These are phyloP conservation scores for Eutrema heterophyllum DNA, from an alignment of 345 rosid species.

Conservation along the genomic window DNA sequence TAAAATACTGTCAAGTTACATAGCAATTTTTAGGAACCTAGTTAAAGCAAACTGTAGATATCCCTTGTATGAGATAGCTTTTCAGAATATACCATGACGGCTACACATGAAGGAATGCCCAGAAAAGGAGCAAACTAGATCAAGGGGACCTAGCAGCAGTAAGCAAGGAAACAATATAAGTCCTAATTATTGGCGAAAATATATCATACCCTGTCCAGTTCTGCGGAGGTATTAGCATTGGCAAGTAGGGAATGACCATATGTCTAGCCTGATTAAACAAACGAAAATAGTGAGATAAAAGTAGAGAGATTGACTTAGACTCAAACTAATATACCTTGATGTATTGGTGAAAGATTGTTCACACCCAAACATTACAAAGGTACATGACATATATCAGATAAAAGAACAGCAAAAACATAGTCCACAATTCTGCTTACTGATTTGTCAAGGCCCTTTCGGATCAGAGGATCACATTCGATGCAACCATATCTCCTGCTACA, in stretches of 20 bases:
- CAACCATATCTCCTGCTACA: conserved; percentile 79
- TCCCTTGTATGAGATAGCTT: neutral
- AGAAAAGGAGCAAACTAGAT: conserved; percentile 5
- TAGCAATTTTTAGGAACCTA: conserved; percentile 19
- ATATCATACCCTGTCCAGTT: conserved; percentile 92
- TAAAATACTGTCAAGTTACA: conserved; percentile 28
- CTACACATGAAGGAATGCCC: neutral
- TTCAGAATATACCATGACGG: conserved; percentile 8
- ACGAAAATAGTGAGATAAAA: conserved; percentile 20
- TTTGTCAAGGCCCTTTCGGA: conserved; percentile 80
- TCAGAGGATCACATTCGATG: conserved; percentile 86
- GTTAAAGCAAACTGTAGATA: neutral
- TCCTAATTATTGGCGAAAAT: neutral
- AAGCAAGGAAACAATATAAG: conserved; percentile 1
- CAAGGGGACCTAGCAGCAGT: neutral
- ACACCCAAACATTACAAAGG: conserved; percentile 10
- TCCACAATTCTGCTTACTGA: conserved; percentile 53
- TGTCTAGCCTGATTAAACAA: conserved; percentile 73
- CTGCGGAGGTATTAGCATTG: conserved; percentile 89
- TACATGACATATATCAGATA: conserved; percentile 2
- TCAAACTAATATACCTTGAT: conserved; percentile 7
- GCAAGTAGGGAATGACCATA: conserved; percentile 98
- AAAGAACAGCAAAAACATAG: conserved; percentile 3
- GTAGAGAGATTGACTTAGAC: conserved; percentile 15
- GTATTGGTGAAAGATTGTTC: conserved; percentile 6